Conservation (phyloP, 805 yeast genomes). For the Candida adriatica region DNA sequence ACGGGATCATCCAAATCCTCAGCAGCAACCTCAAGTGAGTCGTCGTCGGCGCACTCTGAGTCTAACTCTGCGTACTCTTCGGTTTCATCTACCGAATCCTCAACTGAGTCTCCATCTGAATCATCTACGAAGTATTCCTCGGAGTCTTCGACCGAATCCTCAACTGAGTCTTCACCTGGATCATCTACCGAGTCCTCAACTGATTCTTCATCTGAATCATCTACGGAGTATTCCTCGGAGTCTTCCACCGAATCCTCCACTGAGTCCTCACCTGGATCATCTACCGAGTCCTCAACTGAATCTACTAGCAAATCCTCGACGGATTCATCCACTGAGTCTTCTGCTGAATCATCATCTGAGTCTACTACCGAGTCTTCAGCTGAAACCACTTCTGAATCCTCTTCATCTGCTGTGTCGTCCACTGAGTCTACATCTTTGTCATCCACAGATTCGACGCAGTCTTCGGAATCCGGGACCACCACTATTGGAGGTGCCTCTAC, state of each 20-base stretch:
- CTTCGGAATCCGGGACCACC: too few species aligned
- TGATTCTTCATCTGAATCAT: too few species aligned
- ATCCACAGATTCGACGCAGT: neutral
- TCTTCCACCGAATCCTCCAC: neutral
- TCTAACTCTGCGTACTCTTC: constrained; percentile 1
- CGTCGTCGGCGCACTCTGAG: neutral
- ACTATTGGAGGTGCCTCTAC: too few species aligned
- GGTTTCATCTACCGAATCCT: neutral
- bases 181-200: constrained; percentile 7
- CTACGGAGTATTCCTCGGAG: too few species aligned
- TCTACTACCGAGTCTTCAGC: neutral
- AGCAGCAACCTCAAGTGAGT: neutral
- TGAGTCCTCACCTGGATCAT: constrained; percentile 1
- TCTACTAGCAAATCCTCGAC: neutral
- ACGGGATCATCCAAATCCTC: too few species aligned
- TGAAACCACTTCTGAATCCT: neutral
- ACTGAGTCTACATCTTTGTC: constrained; percentile 1
- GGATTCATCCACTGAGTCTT: constrained; percentile 2
- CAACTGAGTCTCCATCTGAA: constrained; percentile 2
- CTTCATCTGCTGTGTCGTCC: neutral
- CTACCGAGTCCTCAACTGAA: constrained; percentile 1
- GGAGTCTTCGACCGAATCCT: neutral
- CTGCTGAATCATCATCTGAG: constrained; percentile 1
- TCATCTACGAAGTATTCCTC: constrained; percentile 4
- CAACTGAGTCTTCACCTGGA: constrained; percentile 2